Percentiles rank a stretch among this genome's conserved stretches.
These are phyloP conservation scores for Termitomyces sp. DNA, from an alignment of 768 basidiomycete genomes.

Conservation along the genomic window DNA sequence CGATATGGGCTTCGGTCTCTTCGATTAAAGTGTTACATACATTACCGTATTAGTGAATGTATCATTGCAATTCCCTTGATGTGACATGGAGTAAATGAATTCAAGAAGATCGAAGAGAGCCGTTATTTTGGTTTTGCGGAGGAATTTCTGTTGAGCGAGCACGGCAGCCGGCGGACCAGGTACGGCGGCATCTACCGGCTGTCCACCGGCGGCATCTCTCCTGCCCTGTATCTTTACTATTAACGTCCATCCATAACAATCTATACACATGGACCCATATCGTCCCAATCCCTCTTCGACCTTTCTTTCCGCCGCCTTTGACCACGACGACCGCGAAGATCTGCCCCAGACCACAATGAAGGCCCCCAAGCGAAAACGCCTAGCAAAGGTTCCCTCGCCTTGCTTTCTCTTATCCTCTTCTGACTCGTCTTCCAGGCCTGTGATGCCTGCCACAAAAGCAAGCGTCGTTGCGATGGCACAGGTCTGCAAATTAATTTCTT, in stretches of 20 bases:
- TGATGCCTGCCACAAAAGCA: conserved; percentile 83
- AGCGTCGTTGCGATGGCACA: conserved; percentile 80
- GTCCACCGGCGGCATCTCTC: conserved; percentile 30
- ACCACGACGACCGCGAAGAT: conserved; percentile 29
- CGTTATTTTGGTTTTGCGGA: neutral
- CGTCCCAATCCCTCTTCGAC: conserved; percentile 22
- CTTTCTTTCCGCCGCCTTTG: conserved; percentile 19
- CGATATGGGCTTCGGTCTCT: conserved; percentile 99
- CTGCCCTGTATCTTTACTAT: conserved; percentile 16
- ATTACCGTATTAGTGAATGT: conserved; percentile 8
- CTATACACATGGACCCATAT: conserved; percentile 34
- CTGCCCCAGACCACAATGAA: conserved; percentile 33
- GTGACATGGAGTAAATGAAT: neutral
- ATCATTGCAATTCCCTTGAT: neutral
- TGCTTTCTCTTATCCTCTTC: conserved; percentile 3
- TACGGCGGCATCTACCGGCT: conserved; percentile 17
- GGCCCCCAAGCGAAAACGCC: conserved; percentile 51
- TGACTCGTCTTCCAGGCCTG: conserved; percentile 45
- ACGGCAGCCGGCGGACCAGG: conserved; percentile 20
- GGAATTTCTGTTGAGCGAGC: neutral
- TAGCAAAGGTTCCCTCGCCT: conserved; percentile 39
- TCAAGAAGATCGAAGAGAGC: neutral
- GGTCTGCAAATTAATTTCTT: conserved; percentile 39
- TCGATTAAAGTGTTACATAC: conserved; percentile 59
- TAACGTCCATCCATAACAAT: conserved; percentile 17